These are phyloP conservation scores for Solanum verrucosum DNA, from an alignment of 257 asterid genomes.

Conservation along the genomic window DNA sequence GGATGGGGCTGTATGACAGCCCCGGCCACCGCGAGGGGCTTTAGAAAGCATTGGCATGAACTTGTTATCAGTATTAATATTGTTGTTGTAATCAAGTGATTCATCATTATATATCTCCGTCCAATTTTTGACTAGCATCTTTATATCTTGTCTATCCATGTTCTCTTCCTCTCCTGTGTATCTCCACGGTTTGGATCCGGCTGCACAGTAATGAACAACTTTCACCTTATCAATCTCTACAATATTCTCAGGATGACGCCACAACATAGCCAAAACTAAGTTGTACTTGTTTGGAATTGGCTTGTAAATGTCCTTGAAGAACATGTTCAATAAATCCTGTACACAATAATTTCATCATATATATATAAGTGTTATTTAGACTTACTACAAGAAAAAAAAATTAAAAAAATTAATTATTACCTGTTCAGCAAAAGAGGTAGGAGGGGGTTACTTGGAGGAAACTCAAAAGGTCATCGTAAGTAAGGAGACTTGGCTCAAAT, in stretches of 20 bases:
- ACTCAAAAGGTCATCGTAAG: neutral
- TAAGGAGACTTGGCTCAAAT: neutral
- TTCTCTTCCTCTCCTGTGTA: constrained; percentile 3
- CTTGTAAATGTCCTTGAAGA: neutral
- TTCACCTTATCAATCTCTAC: constrained; percentile 4
- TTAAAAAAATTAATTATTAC: neutral
- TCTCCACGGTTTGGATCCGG: constrained; percentile 8
- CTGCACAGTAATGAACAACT: constrained; percentile 5
- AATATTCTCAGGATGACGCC: constrained; percentile 4
- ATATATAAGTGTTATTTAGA: neutral
- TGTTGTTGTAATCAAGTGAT: neutral
- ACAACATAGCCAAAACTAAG: constrained; percentile 6
- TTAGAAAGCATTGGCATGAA: neutral
- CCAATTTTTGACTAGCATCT: neutral
- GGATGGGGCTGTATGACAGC: neutral
- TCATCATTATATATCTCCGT: constrained; percentile 1
- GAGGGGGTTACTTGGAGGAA: neutral
- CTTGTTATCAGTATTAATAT: neutral
- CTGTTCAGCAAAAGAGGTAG: constrained; percentile 5
- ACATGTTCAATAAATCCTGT: constrained; percentile 7
- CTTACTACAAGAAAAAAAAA: neutral
- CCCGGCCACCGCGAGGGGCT: neutral
- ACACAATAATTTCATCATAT: neutral
- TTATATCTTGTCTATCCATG: constrained; percentile 6
- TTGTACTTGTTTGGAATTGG: constrained; percentile 6